phyloP scores from a whole-genome alignment of 306 rosid species.

The Luffa aegyptiaca region DNA sequence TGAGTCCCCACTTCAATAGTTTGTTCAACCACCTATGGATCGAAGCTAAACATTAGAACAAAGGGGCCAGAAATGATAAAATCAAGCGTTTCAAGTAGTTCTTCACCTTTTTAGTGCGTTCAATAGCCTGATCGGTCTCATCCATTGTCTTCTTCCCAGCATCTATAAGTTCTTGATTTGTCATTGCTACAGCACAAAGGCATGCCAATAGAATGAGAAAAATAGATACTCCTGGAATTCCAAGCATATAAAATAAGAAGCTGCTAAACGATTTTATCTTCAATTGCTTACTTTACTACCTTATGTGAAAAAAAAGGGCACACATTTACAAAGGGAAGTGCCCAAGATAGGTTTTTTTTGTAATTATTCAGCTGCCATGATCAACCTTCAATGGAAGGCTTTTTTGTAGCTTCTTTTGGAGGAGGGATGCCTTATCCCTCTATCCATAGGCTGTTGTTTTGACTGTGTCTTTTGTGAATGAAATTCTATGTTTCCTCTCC shows the following conservation, averaged over 20 bases:
- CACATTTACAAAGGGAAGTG: not conserved
- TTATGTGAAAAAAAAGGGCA: not conserved
- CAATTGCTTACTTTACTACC: not conserved
- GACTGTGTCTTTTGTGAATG: too few species aligned
- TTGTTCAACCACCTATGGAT: conserved; percentile 71
- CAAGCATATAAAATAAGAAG: not conserved
- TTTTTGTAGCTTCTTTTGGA: too few species aligned
- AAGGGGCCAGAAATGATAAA: conserved; percentile 6
- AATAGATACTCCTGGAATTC: not conserved
- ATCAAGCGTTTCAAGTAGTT: not conserved
- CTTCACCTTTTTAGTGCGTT: conserved; percentile 71
- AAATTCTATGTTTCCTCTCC: too few species aligned
- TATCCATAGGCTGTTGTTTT: too few species aligned
- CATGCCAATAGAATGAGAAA: conserved; percentile 14
- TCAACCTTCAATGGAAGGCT: too few species aligned
- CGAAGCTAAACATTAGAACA: conserved; percentile 19
- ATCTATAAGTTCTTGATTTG: conserved; percentile 86
- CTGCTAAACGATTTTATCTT: not conserved
- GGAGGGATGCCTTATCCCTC: too few species aligned
- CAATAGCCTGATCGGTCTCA: conserved; percentile 96
- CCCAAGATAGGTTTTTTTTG: too few species aligned
- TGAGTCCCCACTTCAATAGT: conserved; percentile 94
- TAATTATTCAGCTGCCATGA: too few species aligned
- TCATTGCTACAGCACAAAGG: conserved; percentile 56
- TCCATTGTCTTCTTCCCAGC: conserved; percentile 83